Evolutionary conservation across 345 rosid species (phyloP).

Genomic region (Noccaea bulbosa): DNA sequence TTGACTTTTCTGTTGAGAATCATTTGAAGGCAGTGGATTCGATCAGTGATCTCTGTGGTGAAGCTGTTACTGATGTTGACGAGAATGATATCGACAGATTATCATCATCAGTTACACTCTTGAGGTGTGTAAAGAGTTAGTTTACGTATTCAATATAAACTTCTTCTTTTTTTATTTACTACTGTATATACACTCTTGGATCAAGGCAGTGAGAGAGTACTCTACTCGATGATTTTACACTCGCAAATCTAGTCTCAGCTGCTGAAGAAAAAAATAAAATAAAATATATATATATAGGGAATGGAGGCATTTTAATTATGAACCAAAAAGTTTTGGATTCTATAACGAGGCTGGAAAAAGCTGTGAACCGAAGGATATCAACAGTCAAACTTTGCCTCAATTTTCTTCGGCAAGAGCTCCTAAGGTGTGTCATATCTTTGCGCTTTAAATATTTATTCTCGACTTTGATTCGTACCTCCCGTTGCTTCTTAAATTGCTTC

Average conservation of each 20-base stretch:
- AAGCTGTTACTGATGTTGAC: constrained; percentile 41
- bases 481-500: background rate
- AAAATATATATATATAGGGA: constrained; percentile 46
- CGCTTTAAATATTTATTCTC: background rate
- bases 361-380: constrained; percentile 38
- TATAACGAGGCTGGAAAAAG: constrained; percentile 41
- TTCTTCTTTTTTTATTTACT: background rate
- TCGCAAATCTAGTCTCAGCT: constrained; percentile 3
- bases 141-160: background rate
- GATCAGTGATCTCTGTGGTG: constrained; percentile 63
- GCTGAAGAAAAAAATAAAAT: background rate
- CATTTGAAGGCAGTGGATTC: constrained; percentile 63
- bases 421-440: constrained; percentile 49
- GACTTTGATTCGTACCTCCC: background rate
- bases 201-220: background rate
- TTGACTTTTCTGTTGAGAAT: constrained; percentile 69
- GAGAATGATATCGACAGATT: constrained; percentile 46
- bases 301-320: constrained; percentile 65
- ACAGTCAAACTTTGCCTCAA: constrained; percentile 57
- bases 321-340: constrained; percentile 59
- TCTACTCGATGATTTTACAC: background rate
- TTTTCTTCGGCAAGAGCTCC: constrained; percentile 83
- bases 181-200: background rate
- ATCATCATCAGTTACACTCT: constrained; percentile 64
- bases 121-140: constrained; percentile 51